phyloP scores from a whole-genome alignment of 1,284 basidiomycete genomes.

The Cystobasidium slooffiae region DNA sequence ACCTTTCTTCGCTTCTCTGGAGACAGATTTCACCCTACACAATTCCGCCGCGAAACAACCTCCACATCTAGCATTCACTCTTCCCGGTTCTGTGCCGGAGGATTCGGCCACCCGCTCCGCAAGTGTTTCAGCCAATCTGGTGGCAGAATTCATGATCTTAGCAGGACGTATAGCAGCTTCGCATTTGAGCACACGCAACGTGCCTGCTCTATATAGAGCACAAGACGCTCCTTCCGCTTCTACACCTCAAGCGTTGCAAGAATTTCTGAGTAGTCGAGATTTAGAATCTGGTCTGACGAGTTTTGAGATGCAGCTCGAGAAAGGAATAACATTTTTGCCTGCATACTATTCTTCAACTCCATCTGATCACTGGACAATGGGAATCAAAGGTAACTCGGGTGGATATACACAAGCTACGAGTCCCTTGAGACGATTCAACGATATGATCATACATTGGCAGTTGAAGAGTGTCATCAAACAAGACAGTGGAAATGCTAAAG shows the following conservation, averaged over 20 bases:
- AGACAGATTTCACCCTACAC: not conserved
- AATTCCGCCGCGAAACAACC: not conserved
- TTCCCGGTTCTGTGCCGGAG: not conserved
- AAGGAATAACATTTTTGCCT: slow-evolving; percentile 53
- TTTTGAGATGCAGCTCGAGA: slow-evolving; percentile 51
- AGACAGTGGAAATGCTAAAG: not conserved
- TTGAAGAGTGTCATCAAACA: slow-evolving; percentile 73
- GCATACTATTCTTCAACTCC: slow-evolving; percentile 64
- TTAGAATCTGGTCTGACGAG: slow-evolving; percentile 54
- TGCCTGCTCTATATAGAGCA: slow-evolving; percentile 72
- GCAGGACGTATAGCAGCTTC: slow-evolving; percentile 77
- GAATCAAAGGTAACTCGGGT: slow-evolving; percentile 68
- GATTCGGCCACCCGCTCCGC: not conserved
- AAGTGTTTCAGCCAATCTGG: slow-evolving; percentile 15
- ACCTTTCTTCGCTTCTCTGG: slow-evolving; percentile 10
- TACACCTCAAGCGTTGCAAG: slow-evolving; percentile 47
- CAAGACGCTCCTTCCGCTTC: slow-evolving; percentile 57
- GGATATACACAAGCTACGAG: slow-evolving; percentile 82
- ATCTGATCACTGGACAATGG: slow-evolving; percentile 71
- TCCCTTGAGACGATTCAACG: slow-evolving; percentile 82
- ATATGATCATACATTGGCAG: slow-evolving; percentile 91
- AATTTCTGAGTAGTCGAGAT: slow-evolving; percentile 54
- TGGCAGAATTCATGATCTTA: slow-evolving; percentile 77
- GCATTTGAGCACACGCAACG: slow-evolving; percentile 67
- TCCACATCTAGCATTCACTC: slow-evolving; percentile 19